Base-by-base conservation (phyloP, 306 rosid species). In the Morella rubra region DNA sequence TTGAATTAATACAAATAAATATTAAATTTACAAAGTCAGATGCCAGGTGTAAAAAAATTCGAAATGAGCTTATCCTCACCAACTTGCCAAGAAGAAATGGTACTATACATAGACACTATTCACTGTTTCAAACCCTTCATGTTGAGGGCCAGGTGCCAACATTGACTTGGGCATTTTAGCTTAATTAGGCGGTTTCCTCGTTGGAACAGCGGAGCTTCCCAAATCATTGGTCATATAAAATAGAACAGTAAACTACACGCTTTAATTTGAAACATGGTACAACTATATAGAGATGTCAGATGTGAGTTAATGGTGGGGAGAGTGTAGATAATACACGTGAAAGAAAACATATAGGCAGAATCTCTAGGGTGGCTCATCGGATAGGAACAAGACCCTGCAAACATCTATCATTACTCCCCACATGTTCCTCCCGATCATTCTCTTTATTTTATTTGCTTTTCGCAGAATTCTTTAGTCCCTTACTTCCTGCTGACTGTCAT, bases 401-500 rank as follows among this genome's bases (percentile, higher is more conserved):
- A 52, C 41, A 50, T 15, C 4, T 51, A 81, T 81, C 69, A 76
- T 81, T 76, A 64, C 70, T 51, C 64, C 37, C 68, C 81, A 76
- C 78, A 54, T 76, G 81, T 76, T 68, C 40, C 40, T 69, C n/a
- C 19, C 59, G 19, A 55, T 44, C 77, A 53, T 41, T 72, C 46
- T 22, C 5, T 22, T 40, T 9, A 16, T 42, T 8, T 56, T 71
- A 7, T 81, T 52, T 13, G 54, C 41, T n/a, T 24, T 73, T 68
- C 40, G 18, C 53, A 22, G 7, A 22, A 7, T 71, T 53, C 18
- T 76, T 80, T 68, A n/a, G 42, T 54, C 67, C 76, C 40, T 51
- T 20, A 13, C 27, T 61, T 71, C 60, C 67, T 46, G 72, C 47
- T 27, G 49, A 55, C 79, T n/a, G 51, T 74, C 10, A 16, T 58